These are phyloP conservation scores for Neurospora tetraspora DNA, from an alignment of 495 filamentous ascomycete genomes.

Conservation along the genomic window DNA sequence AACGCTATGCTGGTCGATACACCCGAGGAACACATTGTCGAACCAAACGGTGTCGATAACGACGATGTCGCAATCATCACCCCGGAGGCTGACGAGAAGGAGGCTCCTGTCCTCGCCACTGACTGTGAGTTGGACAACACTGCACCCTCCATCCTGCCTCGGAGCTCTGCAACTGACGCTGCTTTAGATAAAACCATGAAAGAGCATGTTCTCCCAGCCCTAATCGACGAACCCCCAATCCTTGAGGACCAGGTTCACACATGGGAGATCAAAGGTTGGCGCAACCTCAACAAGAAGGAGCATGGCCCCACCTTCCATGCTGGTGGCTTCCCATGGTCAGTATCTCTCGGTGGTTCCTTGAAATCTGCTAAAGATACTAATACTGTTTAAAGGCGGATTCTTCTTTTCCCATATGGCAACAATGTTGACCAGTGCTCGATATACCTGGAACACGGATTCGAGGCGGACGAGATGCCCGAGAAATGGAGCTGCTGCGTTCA, in stretches of 20 bases:
- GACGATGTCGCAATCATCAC: conserved; percentile 79
- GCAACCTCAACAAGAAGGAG: conserved; percentile 59
- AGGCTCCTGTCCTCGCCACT: conserved; percentile 41
- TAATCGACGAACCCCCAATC: conserved; percentile 55
- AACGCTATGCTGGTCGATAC: conserved; percentile 65
- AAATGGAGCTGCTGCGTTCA: conserved; percentile 96
- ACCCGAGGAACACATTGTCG: conserved; percentile 55
- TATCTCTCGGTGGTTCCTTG: not conserved
- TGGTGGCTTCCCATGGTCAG: conserved; percentile 80
- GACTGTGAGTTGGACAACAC: conserved; percentile 50
- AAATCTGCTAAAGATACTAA: conserved; percentile 13
- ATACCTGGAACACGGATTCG: conserved; percentile 90
- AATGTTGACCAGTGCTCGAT: conserved; percentile 85
- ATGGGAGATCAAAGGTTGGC: conserved; percentile 82
- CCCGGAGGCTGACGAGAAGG: conserved; percentile 41
- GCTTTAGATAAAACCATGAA: conserved; percentile 72
- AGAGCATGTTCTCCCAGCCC: conserved; percentile 52
- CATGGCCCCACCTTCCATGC: conserved; percentile 84
- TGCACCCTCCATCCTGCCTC: not conserved
- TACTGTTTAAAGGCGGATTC: conserved; percentile 57
- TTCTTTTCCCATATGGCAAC: conserved; percentile 93
- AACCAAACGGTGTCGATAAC: conserved; percentile 57
- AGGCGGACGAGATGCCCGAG: conserved; percentile 53
- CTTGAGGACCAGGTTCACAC: conserved; percentile 70
- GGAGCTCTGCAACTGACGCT: conserved; percentile 13